Conservation (phyloP, 225 moss, liverwort and hornwort genomes). For the Ulota crispa region DNA sequence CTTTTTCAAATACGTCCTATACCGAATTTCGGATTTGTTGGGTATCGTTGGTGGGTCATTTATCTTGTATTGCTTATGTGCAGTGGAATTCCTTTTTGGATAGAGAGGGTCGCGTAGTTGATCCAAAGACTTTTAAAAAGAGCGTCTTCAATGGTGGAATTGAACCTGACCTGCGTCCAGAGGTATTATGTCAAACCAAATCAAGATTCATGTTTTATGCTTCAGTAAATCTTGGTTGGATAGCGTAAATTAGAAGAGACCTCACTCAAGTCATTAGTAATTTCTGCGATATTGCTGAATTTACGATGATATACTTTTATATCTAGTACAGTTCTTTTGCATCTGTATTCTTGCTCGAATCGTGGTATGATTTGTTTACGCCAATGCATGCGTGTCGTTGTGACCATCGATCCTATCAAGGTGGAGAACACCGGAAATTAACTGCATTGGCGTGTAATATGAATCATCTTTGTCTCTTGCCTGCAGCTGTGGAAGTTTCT, state of each 20-base stretch:
- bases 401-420: neutral
- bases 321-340: neutral
- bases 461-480: conserved; percentile 14
- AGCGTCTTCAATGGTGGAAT: conserved; percentile 91
- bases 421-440: neutral
- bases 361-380: neutral
- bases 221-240: neutral
- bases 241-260: neutral
- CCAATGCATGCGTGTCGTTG: neutral
- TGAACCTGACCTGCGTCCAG: conserved; percentile 73
- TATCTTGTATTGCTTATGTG: conserved; percentile 26
- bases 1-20: neutral
- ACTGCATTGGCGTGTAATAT: neutral
- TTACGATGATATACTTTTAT: neutral
- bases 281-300: neutral
- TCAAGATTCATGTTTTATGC: neutral
- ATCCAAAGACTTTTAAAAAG: conserved; percentile 76
- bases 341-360: neutral
- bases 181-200: conserved; percentile 38
- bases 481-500: conserved; percentile 95
- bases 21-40: conserved; percentile 5
- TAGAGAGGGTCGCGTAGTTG: conserved; percentile 67
- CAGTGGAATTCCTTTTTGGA: conserved; percentile 91
- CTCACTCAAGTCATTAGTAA: neutral
- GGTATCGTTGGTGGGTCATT: conserved; percentile 8